Evolutionary conservation across 768 basidiomycete species (phyloP), one percentile per base, ranked within the genome.

Genomic region (Mycena vulgaris): DNA sequence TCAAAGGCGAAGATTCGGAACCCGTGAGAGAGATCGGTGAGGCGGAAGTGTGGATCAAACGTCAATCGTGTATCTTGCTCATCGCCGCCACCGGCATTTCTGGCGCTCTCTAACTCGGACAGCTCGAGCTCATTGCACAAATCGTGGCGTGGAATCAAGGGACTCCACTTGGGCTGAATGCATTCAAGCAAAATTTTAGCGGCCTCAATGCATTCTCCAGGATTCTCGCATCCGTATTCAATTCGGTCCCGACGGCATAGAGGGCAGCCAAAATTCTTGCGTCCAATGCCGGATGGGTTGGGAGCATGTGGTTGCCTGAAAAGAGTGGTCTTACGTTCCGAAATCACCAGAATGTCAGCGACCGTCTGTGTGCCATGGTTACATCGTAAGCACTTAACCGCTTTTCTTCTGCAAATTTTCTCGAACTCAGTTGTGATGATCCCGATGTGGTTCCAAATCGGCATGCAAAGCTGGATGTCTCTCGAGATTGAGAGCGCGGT

Each of bases 1-100:
- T 65, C 63, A 13, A 31, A 42, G 27, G 63, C 63, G 25, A 65
- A 65, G 17, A 65, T 56, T 31, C 63, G 52, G 39, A 55, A 65
- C 5, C 63, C 63, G 42, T 65, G 39, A 1, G 63, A 65, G 11
- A 45, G 7, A 25, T 45, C 52, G 14, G 63, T 56, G 30, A 65
- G 45, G 1, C 64, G 30, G 39, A 48, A 48, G 7, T 13, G 4
- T 45, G 64, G 55, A 58, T 66, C 64, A 66, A 66, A 66, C 10
- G 42, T 45, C n/a, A n/a, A 45, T 45, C 19, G 3, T 3, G 5
- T 10, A 19, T 53, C 52, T 21, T 53, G 30, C 19, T 45, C 42
- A 3, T 45, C 42, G 21, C 42, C 10, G 21, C 42, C 4, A n/a
- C 6, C 21, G 21, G 3, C 42, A n/a, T 45, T 45, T 5, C n/a